These are phyloP conservation scores for Dryas alaskensis DNA, from an alignment of 306 rosid genomes.

Conservation along the genomic window DNA sequence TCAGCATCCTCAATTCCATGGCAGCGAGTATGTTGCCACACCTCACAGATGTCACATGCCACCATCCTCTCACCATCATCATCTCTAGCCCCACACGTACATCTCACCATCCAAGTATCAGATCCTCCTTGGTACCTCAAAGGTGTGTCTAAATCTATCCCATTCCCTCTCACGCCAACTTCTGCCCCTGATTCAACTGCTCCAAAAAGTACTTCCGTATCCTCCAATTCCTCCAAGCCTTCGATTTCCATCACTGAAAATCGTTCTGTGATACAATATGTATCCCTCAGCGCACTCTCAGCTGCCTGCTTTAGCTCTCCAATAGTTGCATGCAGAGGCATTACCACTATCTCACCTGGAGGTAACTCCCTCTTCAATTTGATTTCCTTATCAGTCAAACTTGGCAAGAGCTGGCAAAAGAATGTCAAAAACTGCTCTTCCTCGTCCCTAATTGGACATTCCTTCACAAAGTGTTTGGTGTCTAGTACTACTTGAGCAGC, in stretches of 20 bases:
- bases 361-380: slow-evolving; percentile 37
- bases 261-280: slow-evolving; percentile 60
- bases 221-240: slow-evolving; percentile 44
- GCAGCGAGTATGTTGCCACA: slow-evolving; percentile 86
- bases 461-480: slow-evolving; percentile 73
- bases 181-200: slow-evolving; percentile 59
- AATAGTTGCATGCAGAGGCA: slow-evolving; percentile 72
- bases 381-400: slow-evolving; percentile 31
- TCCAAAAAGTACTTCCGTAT: slow-evolving; percentile 64
- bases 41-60: slow-evolving; percentile 80
- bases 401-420: slow-evolving; percentile 50
- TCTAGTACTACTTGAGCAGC: slow-evolving; percentile 67
- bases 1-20: slow-evolving; percentile 63
- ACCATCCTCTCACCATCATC: slow-evolving; percentile 97
- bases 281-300: slow-evolving; percentile 70
- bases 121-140: slow-evolving; percentile 66
- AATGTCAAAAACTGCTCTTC: slow-evolving; percentile 62
- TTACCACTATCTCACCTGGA: slow-evolving; percentile 60
- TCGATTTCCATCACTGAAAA: slow-evolving; percentile 54
- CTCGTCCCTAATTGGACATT: slow-evolving; percentile 58
- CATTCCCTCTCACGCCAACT: slow-evolving; percentile 54
- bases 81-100: slow-evolving; percentile 81
- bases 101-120: slow-evolving; percentile 69
- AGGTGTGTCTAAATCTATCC: slow-evolving; percentile 41
- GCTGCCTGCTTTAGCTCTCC: slow-evolving; percentile 68